phyloP scores from a whole-genome alignment of 306 rosid genomes.

The Ormosia semicastrata region DNA sequence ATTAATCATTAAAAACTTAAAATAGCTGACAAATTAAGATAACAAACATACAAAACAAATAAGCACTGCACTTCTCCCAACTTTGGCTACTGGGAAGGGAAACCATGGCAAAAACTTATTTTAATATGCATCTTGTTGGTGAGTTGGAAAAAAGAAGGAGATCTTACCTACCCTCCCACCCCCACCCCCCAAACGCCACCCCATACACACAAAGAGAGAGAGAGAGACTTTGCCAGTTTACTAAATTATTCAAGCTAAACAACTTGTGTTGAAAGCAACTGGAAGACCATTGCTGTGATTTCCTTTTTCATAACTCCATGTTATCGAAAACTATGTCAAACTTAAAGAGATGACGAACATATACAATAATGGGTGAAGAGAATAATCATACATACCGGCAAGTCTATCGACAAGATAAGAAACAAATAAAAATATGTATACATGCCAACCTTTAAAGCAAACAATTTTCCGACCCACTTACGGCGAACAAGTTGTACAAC shows the following conservation, averaged over 20 bases:
- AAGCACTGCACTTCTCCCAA: not conserved
- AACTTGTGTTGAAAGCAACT: not conserved
- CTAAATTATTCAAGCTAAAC: not conserved
- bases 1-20: not conserved
- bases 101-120: too few species aligned
- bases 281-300: not conserved
- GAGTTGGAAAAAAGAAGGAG: too few species aligned
- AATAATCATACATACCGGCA: not conserved
- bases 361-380: not conserved
- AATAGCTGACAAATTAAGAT: not conserved
- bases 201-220: not conserved
- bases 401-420: not conserved
- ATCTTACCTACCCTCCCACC: too few species aligned
- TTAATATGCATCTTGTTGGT: too few species aligned
- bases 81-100: not conserved
- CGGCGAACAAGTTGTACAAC: slow-evolving; percentile 96
- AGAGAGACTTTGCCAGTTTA: too few species aligned
- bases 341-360: not conserved
- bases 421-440: not conserved
- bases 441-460: slow-evolving; percentile 82
- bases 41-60: not conserved
- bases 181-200: not conserved
- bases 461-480: slow-evolving; percentile 85
- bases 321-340: slow-evolving; percentile 11
- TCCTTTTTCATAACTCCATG: not conserved